These are phyloP conservation scores for Raphanus sativus DNA, from an alignment of 345 rosid species.

Conservation along the genomic window DNA sequence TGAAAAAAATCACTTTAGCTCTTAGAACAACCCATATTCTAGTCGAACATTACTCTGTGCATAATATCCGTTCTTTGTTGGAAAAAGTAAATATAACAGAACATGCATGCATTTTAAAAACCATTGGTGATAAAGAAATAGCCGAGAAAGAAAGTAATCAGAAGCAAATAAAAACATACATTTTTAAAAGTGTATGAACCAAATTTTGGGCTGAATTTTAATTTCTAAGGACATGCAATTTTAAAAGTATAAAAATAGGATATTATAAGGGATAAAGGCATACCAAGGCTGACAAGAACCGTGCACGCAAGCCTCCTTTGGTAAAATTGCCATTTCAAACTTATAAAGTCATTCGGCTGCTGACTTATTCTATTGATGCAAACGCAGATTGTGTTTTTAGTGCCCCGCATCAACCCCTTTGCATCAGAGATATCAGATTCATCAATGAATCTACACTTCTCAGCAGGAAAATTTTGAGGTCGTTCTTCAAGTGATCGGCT, in stretches of 20 bases:
- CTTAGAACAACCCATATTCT: neutral
- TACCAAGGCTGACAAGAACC: neutral
- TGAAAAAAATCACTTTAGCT: neutral
- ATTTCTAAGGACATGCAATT: no score
- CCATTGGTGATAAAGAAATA: no score
- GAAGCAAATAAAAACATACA: no score
- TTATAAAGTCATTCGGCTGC: neutral
- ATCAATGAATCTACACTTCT: neutral
- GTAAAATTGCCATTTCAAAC: neutral
- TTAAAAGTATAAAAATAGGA: neutral
- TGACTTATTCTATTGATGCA: neutral
- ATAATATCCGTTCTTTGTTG: neutral
- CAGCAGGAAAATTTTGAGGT: neutral
- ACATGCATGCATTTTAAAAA: no score
- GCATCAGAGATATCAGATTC: neutral
- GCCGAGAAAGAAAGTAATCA: neutral
- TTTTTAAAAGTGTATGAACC: no score
- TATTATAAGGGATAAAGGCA: neutral
- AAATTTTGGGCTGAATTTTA: no score
- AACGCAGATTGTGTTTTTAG: neutral
- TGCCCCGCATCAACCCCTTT: neutral
- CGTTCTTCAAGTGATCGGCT: neutral
- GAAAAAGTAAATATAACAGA: neutral
- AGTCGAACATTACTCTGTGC: neutral
- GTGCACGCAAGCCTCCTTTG: neutral